These are phyloP conservation scores for Aspergillus costaricaensis DNA, from an alignment of 2,329 filamentous ascomycete genomes.

Conservation along the genomic window DNA sequence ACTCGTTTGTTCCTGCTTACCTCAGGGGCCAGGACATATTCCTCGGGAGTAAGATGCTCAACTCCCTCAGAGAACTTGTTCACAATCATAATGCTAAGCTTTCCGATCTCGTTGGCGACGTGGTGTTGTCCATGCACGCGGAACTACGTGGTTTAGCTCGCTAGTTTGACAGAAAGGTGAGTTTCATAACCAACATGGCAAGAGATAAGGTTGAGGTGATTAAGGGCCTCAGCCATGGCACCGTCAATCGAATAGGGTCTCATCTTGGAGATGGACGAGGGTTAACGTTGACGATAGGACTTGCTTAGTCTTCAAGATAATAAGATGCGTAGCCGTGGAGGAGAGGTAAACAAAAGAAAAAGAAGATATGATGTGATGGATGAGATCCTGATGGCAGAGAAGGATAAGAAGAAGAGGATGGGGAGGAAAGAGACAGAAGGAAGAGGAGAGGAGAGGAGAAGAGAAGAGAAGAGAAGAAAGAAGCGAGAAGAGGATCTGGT, in stretches of 20 bases:
- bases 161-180: not conserved
- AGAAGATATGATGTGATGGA: no score
- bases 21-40: slow-evolving; percentile 21
- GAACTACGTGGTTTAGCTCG: slow-evolving; percentile 25
- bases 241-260: slow-evolving; percentile 25
- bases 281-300: not conserved
- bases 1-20: slow-evolving; percentile 14
- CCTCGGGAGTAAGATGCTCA: slow-evolving; percentile 22
- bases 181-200: slow-evolving; percentile 28
- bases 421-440: not conserved
- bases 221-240: slow-evolving; percentile 33
- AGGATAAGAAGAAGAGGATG: not conserved
- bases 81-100: slow-evolving; percentile 35
- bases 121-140: slow-evolving; percentile 31
- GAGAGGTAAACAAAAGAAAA: no score
- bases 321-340: no score
- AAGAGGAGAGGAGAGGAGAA: not conserved
- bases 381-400: no score
- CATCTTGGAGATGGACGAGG: slow-evolving; percentile 13
- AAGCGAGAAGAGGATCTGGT: not conserved
- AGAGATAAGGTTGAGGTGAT: slow-evolving; percentile 28
- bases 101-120: slow-evolving; percentile 39
- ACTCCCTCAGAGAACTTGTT: slow-evolving; percentile 35
- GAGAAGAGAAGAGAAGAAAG: not conserved
- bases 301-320: no score